Conservation (phyloP, 2,329 filamentous ascomycete species). For the Alternaria sp. region DNA sequence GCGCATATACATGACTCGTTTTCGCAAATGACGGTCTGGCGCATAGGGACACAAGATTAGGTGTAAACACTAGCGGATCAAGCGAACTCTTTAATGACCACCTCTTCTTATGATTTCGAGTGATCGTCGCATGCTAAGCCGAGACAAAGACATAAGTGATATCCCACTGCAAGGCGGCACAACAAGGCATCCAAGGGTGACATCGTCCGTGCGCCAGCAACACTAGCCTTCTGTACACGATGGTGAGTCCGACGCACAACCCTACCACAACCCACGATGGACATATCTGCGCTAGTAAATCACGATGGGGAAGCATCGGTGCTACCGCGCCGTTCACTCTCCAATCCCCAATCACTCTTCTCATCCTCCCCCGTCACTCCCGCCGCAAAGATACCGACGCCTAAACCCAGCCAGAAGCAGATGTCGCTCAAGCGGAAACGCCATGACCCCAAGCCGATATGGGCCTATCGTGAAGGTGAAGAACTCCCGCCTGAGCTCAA, state of each 20-base stretch:
- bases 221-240: conserved; percentile 18
- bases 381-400: conserved; percentile 41
- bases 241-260: conserved; percentile 20
- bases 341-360: conserved; percentile 37
- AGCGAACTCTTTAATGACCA: conserved; percentile 23
- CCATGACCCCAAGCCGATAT: conserved; percentile 49
- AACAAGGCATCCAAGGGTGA: conserved; percentile 6
- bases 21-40: conserved; percentile 33
- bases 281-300: conserved; percentile 49
- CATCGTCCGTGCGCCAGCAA: conserved; percentile 15
- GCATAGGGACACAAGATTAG: conserved; percentile 31
- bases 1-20: conserved; percentile 36
- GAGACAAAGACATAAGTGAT: background rate
- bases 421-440: conserved; percentile 48
- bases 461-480: conserved; percentile 45
- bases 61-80: conserved; percentile 36
- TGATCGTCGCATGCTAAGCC: background rate
- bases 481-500: conserved; percentile 36
- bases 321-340: conserved; percentile 44
- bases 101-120: background rate
- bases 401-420: conserved; percentile 33
- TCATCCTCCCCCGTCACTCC: conserved; percentile 41
- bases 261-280: conserved; percentile 44
- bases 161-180: conserved; percentile 4
- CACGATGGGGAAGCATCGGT: conserved; percentile 41